phyloP scores from a whole-genome alignment of 257 asterid genomes.

The Mitragyna speciosa region DNA sequence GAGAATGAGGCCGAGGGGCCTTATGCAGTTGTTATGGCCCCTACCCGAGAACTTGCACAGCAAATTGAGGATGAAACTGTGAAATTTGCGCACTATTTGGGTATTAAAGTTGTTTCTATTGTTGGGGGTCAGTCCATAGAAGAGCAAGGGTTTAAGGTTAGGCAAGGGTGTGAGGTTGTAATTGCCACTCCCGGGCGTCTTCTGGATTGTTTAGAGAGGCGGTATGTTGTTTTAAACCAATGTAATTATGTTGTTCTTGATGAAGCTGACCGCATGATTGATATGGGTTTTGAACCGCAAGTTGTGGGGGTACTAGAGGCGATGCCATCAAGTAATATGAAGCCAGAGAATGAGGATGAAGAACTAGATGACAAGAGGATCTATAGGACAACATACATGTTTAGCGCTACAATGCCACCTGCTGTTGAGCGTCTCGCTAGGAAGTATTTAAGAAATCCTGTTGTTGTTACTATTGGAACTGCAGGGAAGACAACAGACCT shows the following conservation, averaged over 20 bases:
- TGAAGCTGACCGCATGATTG: constrained; percentile 40
- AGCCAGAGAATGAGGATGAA: constrained; percentile 37
- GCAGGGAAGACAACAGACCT: constrained; percentile 34
- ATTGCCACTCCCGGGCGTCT: constrained; percentile 40
- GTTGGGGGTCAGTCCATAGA: constrained; percentile 41
- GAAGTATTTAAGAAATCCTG: constrained; percentile 33
- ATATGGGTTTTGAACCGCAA: constrained; percentile 35
- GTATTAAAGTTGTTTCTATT: constrained; percentile 33
- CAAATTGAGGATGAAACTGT: constrained; percentile 43
- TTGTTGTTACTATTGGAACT: constrained; percentile 31
- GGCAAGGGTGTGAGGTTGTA: constrained; percentile 41
- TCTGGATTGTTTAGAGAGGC: constrained; percentile 34
- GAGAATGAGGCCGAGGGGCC: constrained; percentile 39
- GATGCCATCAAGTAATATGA: constrained; percentile 36
- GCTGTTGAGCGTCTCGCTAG: constrained; percentile 37
- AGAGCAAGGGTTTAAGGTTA: constrained; percentile 36
- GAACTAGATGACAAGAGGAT: constrained; percentile 33
- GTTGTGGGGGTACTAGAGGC: constrained; percentile 34
- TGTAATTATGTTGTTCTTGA: constrained; percentile 41
- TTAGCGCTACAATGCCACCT: constrained; percentile 36
- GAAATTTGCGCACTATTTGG: constrained; percentile 34
- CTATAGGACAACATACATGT: constrained; percentile 32
- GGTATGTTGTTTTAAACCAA: constrained; percentile 33
- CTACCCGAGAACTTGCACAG: constrained; percentile 37
- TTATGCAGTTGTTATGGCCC: constrained; percentile 41